These are phyloP conservation scores for Symbiodinium natans DNA, from an alignment of 73 alveolate genomes.

Conservation along the genomic window DNA sequence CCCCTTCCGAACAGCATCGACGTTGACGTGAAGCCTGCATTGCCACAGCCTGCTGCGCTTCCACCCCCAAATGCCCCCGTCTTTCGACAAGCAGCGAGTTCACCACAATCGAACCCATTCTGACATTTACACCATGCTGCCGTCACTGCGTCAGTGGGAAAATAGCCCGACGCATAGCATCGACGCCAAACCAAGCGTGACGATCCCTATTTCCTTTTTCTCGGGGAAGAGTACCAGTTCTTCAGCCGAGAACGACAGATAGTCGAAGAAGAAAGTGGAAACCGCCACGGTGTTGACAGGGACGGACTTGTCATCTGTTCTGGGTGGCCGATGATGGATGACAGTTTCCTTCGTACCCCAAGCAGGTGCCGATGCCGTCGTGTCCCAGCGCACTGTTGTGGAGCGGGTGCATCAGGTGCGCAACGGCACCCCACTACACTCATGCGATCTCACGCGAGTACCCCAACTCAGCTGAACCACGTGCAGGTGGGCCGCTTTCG, in stretches of 20 bases:
- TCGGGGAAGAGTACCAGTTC: constrained; percentile 2
- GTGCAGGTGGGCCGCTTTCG: constrained; percentile 20
- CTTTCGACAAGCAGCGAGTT: neutral
- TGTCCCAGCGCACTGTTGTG: constrained; percentile 3
- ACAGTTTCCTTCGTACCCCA: constrained; percentile 10
- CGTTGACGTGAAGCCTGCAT: too few relatives aligned
- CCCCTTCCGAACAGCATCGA: too few relatives aligned
- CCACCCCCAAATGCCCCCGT: too few relatives aligned
- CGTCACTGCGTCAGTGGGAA: constrained; percentile 8
- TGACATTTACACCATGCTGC: constrained; percentile 30
- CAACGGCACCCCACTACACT: constrained; percentile 24
- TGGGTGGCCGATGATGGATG: constrained; percentile 25
- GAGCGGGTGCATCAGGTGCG: neutral
- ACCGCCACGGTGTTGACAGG: constrained; percentile 16
- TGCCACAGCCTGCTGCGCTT: too few relatives aligned
- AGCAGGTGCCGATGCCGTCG: constrained; percentile 5
- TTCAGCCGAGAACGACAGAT: constrained; percentile 23
- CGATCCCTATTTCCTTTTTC: neutral
- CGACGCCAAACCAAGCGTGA: neutral
- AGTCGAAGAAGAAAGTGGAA: constrained; percentile 26
- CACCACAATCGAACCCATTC: constrained; percentile 27
- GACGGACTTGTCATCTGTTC: constrained; percentile 5
- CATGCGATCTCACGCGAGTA: neutral
- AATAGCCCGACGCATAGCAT: neutral
- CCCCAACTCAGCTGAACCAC: neutral